Base-by-base conservation (phyloP, 2,329 filamentous ascomycete species). In the Amesomyces nigricolor region DNA sequence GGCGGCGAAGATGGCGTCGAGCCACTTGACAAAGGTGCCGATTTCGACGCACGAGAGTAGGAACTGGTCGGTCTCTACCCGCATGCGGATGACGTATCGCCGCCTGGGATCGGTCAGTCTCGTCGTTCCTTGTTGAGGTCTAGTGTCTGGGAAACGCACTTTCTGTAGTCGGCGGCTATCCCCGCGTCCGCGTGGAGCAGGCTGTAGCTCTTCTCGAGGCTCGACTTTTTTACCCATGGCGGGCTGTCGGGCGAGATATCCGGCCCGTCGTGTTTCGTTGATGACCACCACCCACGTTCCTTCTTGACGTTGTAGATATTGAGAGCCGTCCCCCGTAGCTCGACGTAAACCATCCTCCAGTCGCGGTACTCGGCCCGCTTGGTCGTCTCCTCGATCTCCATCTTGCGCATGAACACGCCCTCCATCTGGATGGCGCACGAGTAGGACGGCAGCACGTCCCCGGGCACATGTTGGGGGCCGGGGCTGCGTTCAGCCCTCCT, bases 101-200 rank as follows among this genome's bases (percentile, higher is more conserved):
- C 79, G 77, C 65, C 79, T 82, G 54, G 2, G 3, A 5, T 22
- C 35, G n/a, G 56, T 61, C 51, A 60, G 57, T 48, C 46, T 26
- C 16, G 22, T 35, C 4, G 17, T 11, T 32, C 32, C 14, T 8
- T n/a, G 43, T 43, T 43, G 14, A 26, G 32, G 8, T 37, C 14
- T 40, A 26, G 22, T 26, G 22, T 26, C 22, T 26, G 22, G 6
- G 6, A 26, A 52, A 75, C 80, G 63, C 70, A 84, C 78, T 89
- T 88, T 63, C 79, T 77, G 66, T 88, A 86, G 68, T 91, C 87
- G 14, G 82, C 79, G 9, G 88, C 87, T 58, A 90, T 80, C 10
- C 87, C 87, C 19, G 87, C 81, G 68, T 91, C 87, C 19, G 87
- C 87, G 66, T 90, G 85, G 60, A 89, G 79, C 47, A 91, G 75